phyloP scores from a whole-genome alignment of 345 rosid genomes.

The Populus euphratica region DNA sequence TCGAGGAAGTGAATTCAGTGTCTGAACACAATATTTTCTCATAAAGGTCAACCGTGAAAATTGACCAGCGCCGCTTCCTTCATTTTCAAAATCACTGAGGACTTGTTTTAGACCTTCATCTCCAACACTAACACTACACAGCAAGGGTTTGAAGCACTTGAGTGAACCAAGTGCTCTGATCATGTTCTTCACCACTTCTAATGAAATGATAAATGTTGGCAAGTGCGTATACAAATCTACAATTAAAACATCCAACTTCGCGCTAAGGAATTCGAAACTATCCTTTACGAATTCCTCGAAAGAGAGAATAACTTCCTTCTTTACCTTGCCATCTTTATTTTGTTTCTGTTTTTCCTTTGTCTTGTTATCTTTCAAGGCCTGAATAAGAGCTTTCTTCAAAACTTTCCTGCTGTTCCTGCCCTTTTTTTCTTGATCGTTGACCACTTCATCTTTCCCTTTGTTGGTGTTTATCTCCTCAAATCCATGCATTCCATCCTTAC shows the following conservation, averaged over 20 bases:
- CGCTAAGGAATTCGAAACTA: background rate
- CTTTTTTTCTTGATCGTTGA: background rate
- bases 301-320: background rate
- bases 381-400: background rate
- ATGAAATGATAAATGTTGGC: conserved; percentile 3
- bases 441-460: background rate
- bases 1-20: conserved; percentile 14
- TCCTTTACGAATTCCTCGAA: conserved; percentile 7
- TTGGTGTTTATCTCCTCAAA: background rate
- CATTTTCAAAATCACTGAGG: background rate
- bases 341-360: background rate
- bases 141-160: background rate
- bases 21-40: conserved; percentile 1
- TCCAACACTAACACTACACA: background rate
- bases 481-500: background rate
- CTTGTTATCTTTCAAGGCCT: background rate
- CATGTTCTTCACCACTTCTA: conserved; percentile 5
- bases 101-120: background rate
- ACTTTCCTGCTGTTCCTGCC: background rate
- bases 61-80: background rate
- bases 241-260: background rate
- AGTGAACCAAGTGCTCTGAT: background rate
- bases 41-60: background rate
- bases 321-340: background rate
- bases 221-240: background rate